phyloP scores from a whole-genome alignment of 2,329 filamentous ascomycete genomes.

The Nemania sp. region DNA sequence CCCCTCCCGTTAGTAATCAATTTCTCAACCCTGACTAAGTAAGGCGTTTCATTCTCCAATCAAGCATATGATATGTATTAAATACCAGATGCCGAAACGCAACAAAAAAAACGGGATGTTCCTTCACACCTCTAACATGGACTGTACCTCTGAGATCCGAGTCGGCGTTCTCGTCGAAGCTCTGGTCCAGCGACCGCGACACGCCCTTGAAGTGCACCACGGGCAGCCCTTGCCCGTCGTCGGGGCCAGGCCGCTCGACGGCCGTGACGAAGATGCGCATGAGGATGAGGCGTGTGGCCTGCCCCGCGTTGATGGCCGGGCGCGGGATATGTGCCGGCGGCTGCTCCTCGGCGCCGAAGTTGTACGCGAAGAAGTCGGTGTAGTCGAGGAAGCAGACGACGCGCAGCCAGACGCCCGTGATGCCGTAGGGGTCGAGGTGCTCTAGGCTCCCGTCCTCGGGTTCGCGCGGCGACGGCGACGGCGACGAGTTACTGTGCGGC shows the following conservation, averaged over 20 bases:
- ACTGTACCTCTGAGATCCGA: slow-evolving; percentile 71
- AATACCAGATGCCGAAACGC: too few relatives aligned
- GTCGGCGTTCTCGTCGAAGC: slow-evolving; percentile 76
- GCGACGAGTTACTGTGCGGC: slow-evolving; percentile 45
- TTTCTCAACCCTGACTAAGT: too few relatives aligned
- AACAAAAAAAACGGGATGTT: slow-evolving; percentile 12
- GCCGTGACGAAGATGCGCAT: slow-evolving; percentile 73
- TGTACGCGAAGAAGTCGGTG: slow-evolving; percentile 78
- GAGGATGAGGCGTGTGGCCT: slow-evolving; percentile 74
- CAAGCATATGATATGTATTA: too few relatives aligned
- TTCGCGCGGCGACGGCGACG: slow-evolving; percentile 7
- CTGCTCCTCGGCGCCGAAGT: slow-evolving; percentile 66
- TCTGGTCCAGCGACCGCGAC: slow-evolving; percentile 71
- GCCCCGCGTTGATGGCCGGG: slow-evolving; percentile 68
- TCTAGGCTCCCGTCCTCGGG: slow-evolving; percentile 60
- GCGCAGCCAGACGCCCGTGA: slow-evolving; percentile 78
- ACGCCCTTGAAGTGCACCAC: slow-evolving; percentile 76
- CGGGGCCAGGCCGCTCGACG: slow-evolving; percentile 69
- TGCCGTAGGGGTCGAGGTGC: slow-evolving; percentile 74
- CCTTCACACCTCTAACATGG: slow-evolving; percentile 45
- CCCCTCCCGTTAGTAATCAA: slow-evolving; percentile 22
- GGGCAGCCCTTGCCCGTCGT: slow-evolving; percentile 69
- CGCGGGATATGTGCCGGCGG: slow-evolving; percentile 59
- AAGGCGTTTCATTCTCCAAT: too few relatives aligned
- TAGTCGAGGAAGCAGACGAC: slow-evolving; percentile 72